These are phyloP conservation scores for Neonectria neomacrospora DNA, from an alignment of 2,329 filamentous ascomycete species.

Conservation along the genomic window DNA sequence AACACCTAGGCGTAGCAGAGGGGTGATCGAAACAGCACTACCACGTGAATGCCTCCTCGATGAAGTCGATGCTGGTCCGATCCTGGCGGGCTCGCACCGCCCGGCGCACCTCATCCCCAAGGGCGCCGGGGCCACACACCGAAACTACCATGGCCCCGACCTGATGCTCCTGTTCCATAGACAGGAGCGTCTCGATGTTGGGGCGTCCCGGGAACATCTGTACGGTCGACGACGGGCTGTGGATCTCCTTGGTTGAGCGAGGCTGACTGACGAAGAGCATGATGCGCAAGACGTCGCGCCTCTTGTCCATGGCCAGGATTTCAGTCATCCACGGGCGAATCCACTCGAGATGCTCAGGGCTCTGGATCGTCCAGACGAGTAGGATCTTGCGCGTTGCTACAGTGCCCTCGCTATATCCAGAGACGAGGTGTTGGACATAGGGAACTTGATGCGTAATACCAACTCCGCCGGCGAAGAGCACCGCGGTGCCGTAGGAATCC, in stretches of 20 bases:
- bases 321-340: conserved; percentile 86
- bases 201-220: conserved; percentile 87
- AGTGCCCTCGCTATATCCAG: conserved; percentile 74
- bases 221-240: conserved; percentile 79
- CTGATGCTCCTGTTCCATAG: conserved; percentile 79
- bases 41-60: conserved; percentile 80
- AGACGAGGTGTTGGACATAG: conserved; percentile 77
- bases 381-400: conserved; percentile 77
- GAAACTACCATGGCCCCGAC: conserved; percentile 78
- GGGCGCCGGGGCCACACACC: conserved; percentile 78
- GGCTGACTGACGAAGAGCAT: conserved; percentile 82
- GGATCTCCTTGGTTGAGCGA: conserved; percentile 81
- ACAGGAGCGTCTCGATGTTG: conserved; percentile 77
- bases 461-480: conserved; percentile 83
- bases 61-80: conserved; percentile 76
- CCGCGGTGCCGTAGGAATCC: conserved; percentile 79
- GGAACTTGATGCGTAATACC: conserved; percentile 84
- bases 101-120: conserved; percentile 79
- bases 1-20: neutral
- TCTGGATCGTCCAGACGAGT: conserved; percentile 83
- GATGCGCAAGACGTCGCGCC: conserved; percentile 79
- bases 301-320: conserved; percentile 78
- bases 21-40: conserved; percentile 43
- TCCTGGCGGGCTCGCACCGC: conserved; percentile 74
- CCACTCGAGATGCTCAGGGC: conserved; percentile 84